Conservation (phyloP, 2,329 filamentous ascomycete species). For the Colletotrichum cuscutae region DNA sequence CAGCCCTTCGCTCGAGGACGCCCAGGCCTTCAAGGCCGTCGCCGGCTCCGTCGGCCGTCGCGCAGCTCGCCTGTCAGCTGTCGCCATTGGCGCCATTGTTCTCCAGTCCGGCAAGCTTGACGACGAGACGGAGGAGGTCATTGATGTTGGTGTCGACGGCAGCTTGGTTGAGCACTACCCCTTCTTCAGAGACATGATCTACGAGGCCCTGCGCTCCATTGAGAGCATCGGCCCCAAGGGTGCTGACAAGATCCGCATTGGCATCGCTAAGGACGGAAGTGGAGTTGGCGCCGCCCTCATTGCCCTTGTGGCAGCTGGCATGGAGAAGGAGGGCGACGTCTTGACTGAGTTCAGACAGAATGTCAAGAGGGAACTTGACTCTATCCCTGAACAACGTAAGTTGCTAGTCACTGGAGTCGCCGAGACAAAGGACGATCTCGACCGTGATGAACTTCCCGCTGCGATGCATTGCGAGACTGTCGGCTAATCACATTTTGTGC, state of each 20-base stretch:
- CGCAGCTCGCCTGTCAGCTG: conserved; percentile 86
- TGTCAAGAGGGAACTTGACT: conserved; percentile 47
- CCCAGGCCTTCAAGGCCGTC: conserved; percentile 86
- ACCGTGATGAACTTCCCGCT: conserved; percentile 35
- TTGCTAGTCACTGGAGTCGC: conserved; percentile 9
- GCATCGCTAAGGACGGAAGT: conserved; percentile 95
- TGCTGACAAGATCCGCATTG: conserved; percentile 89
- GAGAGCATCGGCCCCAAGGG: conserved; percentile 81
- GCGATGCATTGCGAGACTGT: not conserved
- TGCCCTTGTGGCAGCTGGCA: conserved; percentile 84
- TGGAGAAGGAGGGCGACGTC: conserved; percentile 62
- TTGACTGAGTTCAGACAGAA: conserved; percentile 53
- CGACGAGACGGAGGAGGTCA: conserved; percentile 72
- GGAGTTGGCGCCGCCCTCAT: conserved; percentile 96
- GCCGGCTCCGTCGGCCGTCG: conserved; percentile 87
- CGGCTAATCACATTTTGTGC: conserved; percentile 38
- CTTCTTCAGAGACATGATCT: conserved; percentile 87
- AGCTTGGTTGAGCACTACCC: conserved; percentile 97
- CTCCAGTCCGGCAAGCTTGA: conserved; percentile 80
- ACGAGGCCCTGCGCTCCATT: conserved; percentile 81
- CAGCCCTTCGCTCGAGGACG: conserved; percentile 83
- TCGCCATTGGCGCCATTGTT: conserved; percentile 87
- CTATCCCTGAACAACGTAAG: conserved; percentile 45
- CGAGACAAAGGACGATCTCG: conserved; percentile 33
- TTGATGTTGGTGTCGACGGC: conserved; percentile 94